Conservation (phyloP, 495 filamentous ascomycete genomes). For the Penicillium cinerascens region DNA sequence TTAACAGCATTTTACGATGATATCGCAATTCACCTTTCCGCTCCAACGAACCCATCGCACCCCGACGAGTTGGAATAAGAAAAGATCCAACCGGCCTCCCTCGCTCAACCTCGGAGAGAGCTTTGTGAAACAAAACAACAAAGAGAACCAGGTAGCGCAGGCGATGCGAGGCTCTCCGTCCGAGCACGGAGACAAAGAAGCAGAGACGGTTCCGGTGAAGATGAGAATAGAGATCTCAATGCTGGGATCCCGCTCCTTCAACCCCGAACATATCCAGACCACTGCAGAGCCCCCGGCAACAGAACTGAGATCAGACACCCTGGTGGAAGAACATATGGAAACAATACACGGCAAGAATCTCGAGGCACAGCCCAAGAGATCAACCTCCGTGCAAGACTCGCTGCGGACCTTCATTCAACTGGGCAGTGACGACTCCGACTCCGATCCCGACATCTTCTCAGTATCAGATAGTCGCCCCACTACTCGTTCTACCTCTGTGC, state of each 20-base stretch:
- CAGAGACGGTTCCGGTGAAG: not conserved
- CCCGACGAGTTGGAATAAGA: not conserved
- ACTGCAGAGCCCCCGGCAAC: not conserved
- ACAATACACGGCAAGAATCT: not conserved
- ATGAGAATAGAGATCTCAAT: not conserved
- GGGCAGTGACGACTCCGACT: conserved; percentile 17
- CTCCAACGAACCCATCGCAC: not conserved
- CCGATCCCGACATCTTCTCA: conserved; percentile 30
- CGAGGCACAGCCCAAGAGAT: not conserved
- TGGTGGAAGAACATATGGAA: not conserved
- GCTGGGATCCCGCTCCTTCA: not conserved
- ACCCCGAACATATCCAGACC: not conserved
- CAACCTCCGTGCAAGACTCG: conserved; percentile 10
- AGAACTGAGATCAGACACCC: not conserved
- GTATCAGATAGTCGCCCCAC: conserved; percentile 19
- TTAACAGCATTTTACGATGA: not conserved
- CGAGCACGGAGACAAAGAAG: not conserved
- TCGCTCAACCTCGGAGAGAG: not conserved
- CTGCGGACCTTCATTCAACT: conserved; percentile 16
- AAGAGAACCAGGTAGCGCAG: not conserved
- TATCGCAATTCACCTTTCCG: not conserved
- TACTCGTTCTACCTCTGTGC: conserved; percentile 2
- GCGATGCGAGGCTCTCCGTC: not conserved
- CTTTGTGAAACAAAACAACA: not conserved
- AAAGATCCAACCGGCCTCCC: not conserved